Base-by-base conservation (phyloP, 768 basidiomycete species). In the Amanita subjunquillea region DNA sequence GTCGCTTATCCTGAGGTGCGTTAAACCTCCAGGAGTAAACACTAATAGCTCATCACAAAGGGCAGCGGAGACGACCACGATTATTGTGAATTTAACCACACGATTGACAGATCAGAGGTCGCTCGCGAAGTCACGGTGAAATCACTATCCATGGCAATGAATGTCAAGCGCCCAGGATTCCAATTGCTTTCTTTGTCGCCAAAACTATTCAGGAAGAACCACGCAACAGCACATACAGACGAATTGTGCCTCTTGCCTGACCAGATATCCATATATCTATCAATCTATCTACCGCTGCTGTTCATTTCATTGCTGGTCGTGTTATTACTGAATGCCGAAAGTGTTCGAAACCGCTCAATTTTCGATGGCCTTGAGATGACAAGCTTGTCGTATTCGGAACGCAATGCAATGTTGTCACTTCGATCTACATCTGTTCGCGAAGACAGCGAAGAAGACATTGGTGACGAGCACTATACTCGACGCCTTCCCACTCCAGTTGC, bases 31-130 rank as follows among this genome's bases (percentile, higher is more conserved):
- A 9, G 53, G 2, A 27, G 2, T 23, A 50, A 25, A 20, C 43
- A 45, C 47, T 34, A 32, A 15, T 38, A 23, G 29, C 48, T 30
- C 25, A 58, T 57, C 49, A 29, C 37, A 52, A 36, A 54, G 12
- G 12, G 36, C 55, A 91, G 89, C 58, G 95, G 91, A 4, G 92
- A 97, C 65, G 93, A 97, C 62, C 93, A 96, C 63, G 95, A 97
- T 60, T 91, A 94, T 57, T 98, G 95, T 66, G 89, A 89, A 69
- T 80, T 83, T 61, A 71, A 49, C 10, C 72, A 62, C 80, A 84
- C 54, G 27, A 40, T 64, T 58, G 67, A 56, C 62, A 65, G 50
- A 47, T 44, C 51, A 50, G 55, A 55, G n/a, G 54, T 54, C 34
- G 69, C 80, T 10, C 77, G 74, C 48, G 94, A 98, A 68, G 75